Conservation (phyloP, 2,329 filamentous ascomycete species). For the Thermothelomyces thermophilus region DNA sequence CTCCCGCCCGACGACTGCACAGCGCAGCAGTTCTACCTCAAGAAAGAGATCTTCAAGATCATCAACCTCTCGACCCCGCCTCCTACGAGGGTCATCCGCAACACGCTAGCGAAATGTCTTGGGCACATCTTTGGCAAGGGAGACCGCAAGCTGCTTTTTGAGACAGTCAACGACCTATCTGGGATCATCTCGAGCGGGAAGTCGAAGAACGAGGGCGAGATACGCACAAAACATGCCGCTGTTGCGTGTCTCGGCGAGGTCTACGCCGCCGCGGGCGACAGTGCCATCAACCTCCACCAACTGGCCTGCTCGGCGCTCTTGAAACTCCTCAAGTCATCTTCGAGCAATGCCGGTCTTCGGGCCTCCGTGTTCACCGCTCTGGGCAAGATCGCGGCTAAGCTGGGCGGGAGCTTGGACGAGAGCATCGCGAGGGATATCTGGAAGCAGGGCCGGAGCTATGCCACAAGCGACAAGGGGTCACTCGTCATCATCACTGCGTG, state of each 20-base stretch:
- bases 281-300: constrained; percentile 75
- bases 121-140: constrained; percentile 76
- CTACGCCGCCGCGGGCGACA: constrained; percentile 88
- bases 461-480: constrained; percentile 71
- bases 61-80: constrained; percentile 74
- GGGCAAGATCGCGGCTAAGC: constrained; percentile 68
- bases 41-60: constrained; percentile 91
- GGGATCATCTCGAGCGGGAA: constrained; percentile 67
- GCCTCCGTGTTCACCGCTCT: constrained; percentile 70
- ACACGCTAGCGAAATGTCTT: constrained; percentile 80
- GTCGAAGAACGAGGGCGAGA: constrained; percentile 65
- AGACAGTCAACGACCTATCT: constrained; percentile 86
- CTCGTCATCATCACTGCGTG: constrained; percentile 75
- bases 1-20: constrained; percentile 75
- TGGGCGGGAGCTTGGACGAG: constrained; percentile 76
- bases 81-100: constrained; percentile 81
- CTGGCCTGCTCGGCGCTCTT: constrained; percentile 65
- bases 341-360: constrained; percentile 73
- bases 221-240: constrained; percentile 78
- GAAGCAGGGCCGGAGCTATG: constrained; percentile 79
- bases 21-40: constrained; percentile 82
- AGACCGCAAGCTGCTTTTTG: constrained; percentile 85
- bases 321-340: constrained; percentile 72
- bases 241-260: constrained; percentile 81
- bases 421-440: constrained; percentile 79